These are phyloP conservation scores for barrel medic (Medicago truncatula) DNA, from an alignment of 306 rosid species.

Conservation along the genomic window MtrunA17r5.0-ANR NC_053045.1:23674501-23675000, in stretches of 20 bases:
- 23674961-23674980: too few relatives aligned
- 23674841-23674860: constrained; percentile 73
- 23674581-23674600: neutral
- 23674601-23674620: neutral
- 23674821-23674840: constrained; percentile 73
- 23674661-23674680: neutral
- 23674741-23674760: constrained; percentile 83
- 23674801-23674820: constrained; percentile 75
- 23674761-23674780: constrained; percentile 75
- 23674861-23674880: constrained; percentile 57
- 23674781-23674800: constrained; percentile 64
- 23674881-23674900: constrained; percentile 40
- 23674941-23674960: too few relatives aligned
- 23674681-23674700: neutral
- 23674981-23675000: too few relatives aligned
- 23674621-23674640: constrained; percentile 31
- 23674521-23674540: constrained; percentile 72
- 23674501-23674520: constrained; percentile 73
- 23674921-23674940: constrained; percentile 25
- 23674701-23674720: constrained; percentile 1
- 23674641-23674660: neutral
- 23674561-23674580: neutral
- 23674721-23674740: constrained; percentile 38
- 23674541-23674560: constrained; percentile 80
- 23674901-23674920: constrained; percentile 48